Conservation (phyloP, 169 alveolate species). For the Plasmodium adleri region DNA sequence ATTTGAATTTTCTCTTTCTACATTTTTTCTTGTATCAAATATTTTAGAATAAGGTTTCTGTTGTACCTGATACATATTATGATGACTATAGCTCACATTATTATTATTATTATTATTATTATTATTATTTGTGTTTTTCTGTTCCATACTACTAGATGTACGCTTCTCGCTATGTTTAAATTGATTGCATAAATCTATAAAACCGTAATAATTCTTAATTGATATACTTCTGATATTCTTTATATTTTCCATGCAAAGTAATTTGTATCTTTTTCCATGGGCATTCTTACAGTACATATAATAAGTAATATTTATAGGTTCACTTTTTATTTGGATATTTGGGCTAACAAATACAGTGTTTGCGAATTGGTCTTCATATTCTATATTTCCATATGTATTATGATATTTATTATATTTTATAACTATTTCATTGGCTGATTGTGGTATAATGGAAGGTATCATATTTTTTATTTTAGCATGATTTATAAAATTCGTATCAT, state of each 20-base stretch:
- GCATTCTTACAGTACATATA: constrained; percentile 22
- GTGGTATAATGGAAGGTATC: constrained; percentile 61
- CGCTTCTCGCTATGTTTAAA: constrained; percentile 1
- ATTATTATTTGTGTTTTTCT: constrained; percentile 18
- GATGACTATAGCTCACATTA: too few species aligned
- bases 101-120: constrained; percentile 18
- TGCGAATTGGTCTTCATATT: constrained; percentile 5
- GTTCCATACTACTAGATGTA: constrained; percentile 6
- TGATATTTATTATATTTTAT: constrained; percentile 22
- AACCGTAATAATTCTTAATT: constrained; percentile 51
- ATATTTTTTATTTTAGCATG: constrained; percentile 2
- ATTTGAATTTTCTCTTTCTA: constrained; percentile 65
- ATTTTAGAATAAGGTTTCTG: constrained; percentile 69
- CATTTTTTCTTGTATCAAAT: constrained; percentile 68
- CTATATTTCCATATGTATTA: background rate
- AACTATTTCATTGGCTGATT: constrained; percentile 30
- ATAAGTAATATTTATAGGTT: constrained; percentile 24
- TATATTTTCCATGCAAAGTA: constrained; percentile 37
- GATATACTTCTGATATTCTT: constrained; percentile 20
- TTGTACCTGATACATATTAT: too few species aligned
- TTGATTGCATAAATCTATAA: constrained; percentile 16
- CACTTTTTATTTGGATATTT: constrained; percentile 47
- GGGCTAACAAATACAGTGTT: constrained; percentile 50
- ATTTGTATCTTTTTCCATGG: constrained; percentile 51
- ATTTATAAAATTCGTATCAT: background rate